A percentile compares a stretch with the other conserved stretches of the same genome.
These are phyloP conservation scores for Solanum appendiculatum DNA, from an alignment of 257 asterid genomes.

Conservation along the genomic window DNA sequence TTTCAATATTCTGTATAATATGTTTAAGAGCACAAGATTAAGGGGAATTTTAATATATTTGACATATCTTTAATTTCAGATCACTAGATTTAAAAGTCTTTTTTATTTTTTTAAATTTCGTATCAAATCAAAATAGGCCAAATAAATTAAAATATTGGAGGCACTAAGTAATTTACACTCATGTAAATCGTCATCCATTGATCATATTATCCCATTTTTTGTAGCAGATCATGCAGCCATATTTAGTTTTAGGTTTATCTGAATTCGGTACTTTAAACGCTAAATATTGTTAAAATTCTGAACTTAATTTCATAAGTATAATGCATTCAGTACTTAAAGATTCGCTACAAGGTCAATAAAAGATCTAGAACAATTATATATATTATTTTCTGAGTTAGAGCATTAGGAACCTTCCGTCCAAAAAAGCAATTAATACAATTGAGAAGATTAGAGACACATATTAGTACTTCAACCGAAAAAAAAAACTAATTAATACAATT, in stretches of 20 bases:
- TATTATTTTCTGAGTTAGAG: no score
- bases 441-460: background rate
- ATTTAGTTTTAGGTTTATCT: background rate
- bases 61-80: background rate
- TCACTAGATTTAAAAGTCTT: no score
- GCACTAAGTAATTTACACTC: background rate
- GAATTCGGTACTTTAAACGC: background rate
- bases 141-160: no score
- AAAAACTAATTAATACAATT: background rate
- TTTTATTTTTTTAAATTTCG: no score
- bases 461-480: background rate
- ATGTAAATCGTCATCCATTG: slow-evolving; percentile 10
- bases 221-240: background rate
- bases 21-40: no score
- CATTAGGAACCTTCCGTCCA: no score
- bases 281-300: background rate
- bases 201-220: background rate
- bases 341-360: no score
- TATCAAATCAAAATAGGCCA: no score
- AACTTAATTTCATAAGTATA: background rate
- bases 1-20: no score
- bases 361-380: no score
- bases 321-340: background rate
- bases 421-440: no score
- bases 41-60: no score